Evolutionary conservation across 805 yeast genomes (phyloP).

Genomic region (Cyberlindnera samutprakarnensis): DNA sequence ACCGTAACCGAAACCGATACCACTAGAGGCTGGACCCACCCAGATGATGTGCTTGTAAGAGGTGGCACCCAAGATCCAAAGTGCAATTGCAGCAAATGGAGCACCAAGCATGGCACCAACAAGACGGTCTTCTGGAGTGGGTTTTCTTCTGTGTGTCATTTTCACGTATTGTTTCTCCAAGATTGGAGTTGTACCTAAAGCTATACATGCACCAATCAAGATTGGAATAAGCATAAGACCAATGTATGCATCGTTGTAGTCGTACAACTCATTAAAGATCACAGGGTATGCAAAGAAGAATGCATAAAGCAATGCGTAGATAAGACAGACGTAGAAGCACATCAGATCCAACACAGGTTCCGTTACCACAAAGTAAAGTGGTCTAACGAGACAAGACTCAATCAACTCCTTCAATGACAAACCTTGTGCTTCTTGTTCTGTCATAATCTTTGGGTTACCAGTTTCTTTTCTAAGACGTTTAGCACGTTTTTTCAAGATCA

Average conservation of each 20-base stretch:
- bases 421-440: conserved; percentile 86
- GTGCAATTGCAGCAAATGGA: conserved; percentile 74
- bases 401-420: conserved; percentile 61
- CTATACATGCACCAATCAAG: conserved; percentile 75
- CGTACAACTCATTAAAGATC: conserved; percentile 71
- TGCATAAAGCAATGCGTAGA: conserved; percentile 85
- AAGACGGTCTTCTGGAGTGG: conserved; percentile 75
- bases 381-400: conserved; percentile 68
- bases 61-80: conserved; percentile 78
- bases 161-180: conserved; percentile 56
- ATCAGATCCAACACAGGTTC: conserved; percentile 83
- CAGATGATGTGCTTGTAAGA: conserved; percentile 62
- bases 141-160: conserved; percentile 44
- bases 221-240: conserved; percentile 91
- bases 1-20: conserved; percentile 74
- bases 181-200: conserved; percentile 66
- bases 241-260: conserved; percentile 65
- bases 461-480: conserved; percentile 63
- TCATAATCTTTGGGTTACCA: conserved; percentile 78
- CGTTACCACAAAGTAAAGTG: conserved; percentile 65
- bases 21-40: conserved; percentile 76
- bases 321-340: conserved; percentile 81
- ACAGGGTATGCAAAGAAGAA: conserved; percentile 95
- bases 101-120: conserved; percentile 79
- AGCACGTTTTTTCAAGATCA: conserved; percentile 63